These are phyloP conservation scores for Aureobasidium vineae DNA, from an alignment of 2,329 filamentous ascomycete species.

Conservation along the genomic window DNA sequence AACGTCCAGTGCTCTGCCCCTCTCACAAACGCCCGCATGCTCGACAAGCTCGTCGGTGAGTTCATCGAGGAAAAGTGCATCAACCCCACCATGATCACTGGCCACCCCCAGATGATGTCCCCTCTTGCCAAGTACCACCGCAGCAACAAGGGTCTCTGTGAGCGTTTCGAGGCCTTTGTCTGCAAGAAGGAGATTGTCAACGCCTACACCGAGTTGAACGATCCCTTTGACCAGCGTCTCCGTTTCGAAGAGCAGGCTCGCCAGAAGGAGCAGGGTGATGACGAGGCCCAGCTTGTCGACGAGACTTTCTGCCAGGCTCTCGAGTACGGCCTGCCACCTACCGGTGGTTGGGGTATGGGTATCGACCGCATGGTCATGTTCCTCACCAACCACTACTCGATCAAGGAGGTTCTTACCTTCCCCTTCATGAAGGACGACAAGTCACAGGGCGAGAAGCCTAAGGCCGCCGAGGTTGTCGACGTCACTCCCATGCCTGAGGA, in stretches of 20 bases:
- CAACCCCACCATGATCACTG: slow-evolving; percentile 88
- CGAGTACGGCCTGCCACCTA: slow-evolving; percentile 89
- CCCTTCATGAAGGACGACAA: slow-evolving; percentile 95
- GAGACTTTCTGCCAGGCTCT: slow-evolving; percentile 91
- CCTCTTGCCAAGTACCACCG: slow-evolving; percentile 96
- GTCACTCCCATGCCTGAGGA: slow-evolving; percentile 60
- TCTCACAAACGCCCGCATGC: slow-evolving; percentile 90
- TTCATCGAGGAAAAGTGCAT: slow-evolving; percentile 93
- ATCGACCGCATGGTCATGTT: slow-evolving; percentile 95
- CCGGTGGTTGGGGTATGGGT: slow-evolving; percentile 94
- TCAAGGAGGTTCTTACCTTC: slow-evolving; percentile 95
- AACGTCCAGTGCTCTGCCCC: slow-evolving; percentile 87
- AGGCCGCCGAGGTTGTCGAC: slow-evolving; percentile 62
- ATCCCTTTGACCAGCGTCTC: slow-evolving; percentile 89
- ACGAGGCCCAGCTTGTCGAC: slow-evolving; percentile 93
- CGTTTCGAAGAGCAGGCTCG: slow-evolving; percentile 92
- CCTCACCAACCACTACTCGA: slow-evolving; percentile 91
- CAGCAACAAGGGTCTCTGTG: slow-evolving; percentile 75
- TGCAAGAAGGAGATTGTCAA: slow-evolving; percentile 97
- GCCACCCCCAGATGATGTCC: slow-evolving; percentile 82
- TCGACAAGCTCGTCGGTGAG: slow-evolving; percentile 87
- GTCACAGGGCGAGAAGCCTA: slow-evolving; percentile 42
- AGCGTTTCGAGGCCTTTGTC: slow-evolving; percentile 97
- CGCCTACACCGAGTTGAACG: slow-evolving; percentile 96
- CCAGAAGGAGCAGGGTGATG: slow-evolving; percentile 95